Evolutionary conservation across 306 rosid species (phyloP), one percentile per base, ranked within the genome.

Genomic region (Citrullus amarus): DNA sequence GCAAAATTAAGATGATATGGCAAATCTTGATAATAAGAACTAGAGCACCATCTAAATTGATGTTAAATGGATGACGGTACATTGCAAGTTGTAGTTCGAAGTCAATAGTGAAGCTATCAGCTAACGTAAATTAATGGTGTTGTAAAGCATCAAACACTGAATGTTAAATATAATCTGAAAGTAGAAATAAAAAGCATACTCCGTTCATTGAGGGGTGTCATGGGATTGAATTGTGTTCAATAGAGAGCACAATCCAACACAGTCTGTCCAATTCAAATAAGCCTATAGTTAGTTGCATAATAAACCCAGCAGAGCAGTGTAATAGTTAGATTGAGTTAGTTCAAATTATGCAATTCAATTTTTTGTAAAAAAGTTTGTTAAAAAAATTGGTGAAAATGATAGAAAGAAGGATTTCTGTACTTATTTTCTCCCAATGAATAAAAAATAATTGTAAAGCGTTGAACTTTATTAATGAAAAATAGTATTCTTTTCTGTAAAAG

Each of bases 1-100:
- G 30, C 51, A 67, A 41, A 6, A 67, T 67, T 41, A 67, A 67
- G 30, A 62, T 6, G 44, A 62, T 62, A 62, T 32, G 69, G 20
- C 5, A 30, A 32, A 62, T 32, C 22, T 62, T 62, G 22, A 2
- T 15, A 0, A n/a, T 25, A 46, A 25, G 6, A 70, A 46, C 36
- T 22, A 9, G 58, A 70, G 57, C 58, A 70, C 57, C 22, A 70
- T 48, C n/a, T 12, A 70, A 70, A 70, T 48, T 13, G 76, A 22
- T 69, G 56, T 71, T 48, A 48, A 14, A 71, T 48, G 56, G 60
- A 50, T 7, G 44, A 72, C 43, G 20, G 76, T 72, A 71, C 60
- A 50, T 15, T 72, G 9, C 77, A 71, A 71, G 41, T 71, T 30
- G 77, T 48, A 71, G 58, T 71, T 48, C 22, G 55, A 71, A 71